Percentiles rank a stretch among this genome's conserved stretches.
Evolutionary conservation across 179 eudicot genomes (phyloP).

Genomic region (Carnegiea gigantea): DNA sequence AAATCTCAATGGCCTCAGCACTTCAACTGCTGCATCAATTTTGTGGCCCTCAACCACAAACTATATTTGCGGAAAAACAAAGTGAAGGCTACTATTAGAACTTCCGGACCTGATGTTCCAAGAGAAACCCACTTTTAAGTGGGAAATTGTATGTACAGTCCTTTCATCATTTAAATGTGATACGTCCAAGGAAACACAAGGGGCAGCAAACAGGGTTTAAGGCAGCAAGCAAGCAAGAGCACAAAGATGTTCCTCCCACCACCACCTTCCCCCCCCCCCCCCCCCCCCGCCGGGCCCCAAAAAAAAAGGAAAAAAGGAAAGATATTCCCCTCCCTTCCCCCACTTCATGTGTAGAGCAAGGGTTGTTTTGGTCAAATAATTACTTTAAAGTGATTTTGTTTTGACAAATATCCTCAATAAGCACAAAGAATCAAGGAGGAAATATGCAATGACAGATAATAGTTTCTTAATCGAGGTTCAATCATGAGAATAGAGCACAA

Average conservation of each 20-base stretch:
- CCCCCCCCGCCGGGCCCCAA: too few species aligned
- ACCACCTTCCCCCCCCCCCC: neutral
- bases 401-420: too few species aligned
- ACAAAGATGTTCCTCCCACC: neutral
- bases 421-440: too few species aligned
- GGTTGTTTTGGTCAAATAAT: too few species aligned
- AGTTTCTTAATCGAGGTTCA: neutral
- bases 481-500: neutral
- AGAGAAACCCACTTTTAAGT: neutral
- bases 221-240: neutral
- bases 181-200: neutral
- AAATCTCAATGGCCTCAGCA: neutral
- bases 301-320: too few species aligned
- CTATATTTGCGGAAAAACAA: neutral
- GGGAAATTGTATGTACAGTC: neutral
- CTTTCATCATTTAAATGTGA: neutral
- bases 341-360: too few species aligned
- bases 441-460: neutral
- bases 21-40: neutral
- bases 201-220: neutral
- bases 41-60: neutral
- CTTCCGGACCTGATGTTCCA: neutral
- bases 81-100: neutral
- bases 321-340: neutral
- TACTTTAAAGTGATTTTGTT: too few species aligned